Conservation (phyloP, 129 eudicot genomes). For the Centrapalus pauciflorus region DNA sequence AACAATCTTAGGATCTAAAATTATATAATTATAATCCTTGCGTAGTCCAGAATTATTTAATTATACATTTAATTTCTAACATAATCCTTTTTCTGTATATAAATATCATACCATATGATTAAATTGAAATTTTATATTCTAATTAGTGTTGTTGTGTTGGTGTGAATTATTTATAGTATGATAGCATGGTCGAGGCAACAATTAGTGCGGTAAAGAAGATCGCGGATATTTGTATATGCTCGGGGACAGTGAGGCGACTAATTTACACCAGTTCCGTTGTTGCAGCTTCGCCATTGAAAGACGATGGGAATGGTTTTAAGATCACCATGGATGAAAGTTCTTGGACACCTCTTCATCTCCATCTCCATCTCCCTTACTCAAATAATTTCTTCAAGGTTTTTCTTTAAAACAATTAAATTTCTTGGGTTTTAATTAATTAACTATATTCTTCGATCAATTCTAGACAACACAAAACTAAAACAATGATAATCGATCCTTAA, state of each 20-base stretch:
- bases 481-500: too few relatives aligned
- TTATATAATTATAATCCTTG: too few relatives aligned
- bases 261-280: slow-evolving; percentile 45
- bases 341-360: slow-evolving; percentile 50
- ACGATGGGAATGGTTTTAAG: slow-evolving; percentile 43
- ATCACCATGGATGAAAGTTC: slow-evolving; percentile 46
- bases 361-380: slow-evolving; percentile 22
- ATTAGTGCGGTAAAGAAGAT: slow-evolving; percentile 38
- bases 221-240: slow-evolving; percentile 28
- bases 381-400: slow-evolving; percentile 14
- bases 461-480: too few relatives aligned
- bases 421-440: neutral
- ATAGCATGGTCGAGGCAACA: slow-evolving; percentile 41
- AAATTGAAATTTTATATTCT: neutral
- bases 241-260: slow-evolving; percentile 52
- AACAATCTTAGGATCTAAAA: neutral
- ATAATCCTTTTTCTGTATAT: neutral
- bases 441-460: too few relatives aligned
- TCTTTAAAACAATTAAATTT: too few relatives aligned
- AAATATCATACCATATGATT: too few relatives aligned
- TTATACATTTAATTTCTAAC: neutral
- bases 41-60: neutral
- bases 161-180: slow-evolving; percentile 15
- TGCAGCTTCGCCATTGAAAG: slow-evolving; percentile 52
- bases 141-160: slow-evolving; percentile 4